These are phyloP conservation scores for Paramecium sonneborni DNA, from an alignment of 73 alveolate genomes.

Conservation along the genomic window DNA sequence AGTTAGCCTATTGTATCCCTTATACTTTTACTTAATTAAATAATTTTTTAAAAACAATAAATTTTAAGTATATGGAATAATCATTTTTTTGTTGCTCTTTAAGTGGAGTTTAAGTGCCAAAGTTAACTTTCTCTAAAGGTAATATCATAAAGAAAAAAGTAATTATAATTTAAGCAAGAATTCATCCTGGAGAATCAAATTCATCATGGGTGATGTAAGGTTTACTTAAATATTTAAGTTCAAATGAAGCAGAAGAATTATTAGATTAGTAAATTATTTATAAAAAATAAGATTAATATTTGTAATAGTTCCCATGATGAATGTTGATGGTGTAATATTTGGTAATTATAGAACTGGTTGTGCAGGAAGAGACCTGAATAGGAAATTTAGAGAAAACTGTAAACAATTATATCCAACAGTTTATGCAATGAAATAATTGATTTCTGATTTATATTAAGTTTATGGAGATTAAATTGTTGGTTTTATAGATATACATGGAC, in stretches of 20 bases:
- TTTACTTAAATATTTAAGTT: constrained; percentile 75
- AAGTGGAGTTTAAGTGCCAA: constrained; percentile 81
- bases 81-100: constrained; percentile 74
- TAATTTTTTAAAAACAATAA: not conserved
- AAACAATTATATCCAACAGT: constrained; percentile 87
- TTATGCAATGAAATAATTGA: constrained; percentile 80
- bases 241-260: constrained; percentile 79
- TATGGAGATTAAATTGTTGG: constrained; percentile 65
- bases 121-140: constrained; percentile 76
- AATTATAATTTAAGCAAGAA: constrained; percentile 74
- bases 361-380: constrained; percentile 89
- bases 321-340: constrained; percentile 87
- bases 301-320: constrained; percentile 88
- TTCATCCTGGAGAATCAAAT: constrained; percentile 90
- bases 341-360: constrained; percentile 87
- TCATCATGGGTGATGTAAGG: constrained; percentile 85
- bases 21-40: constrained; percentile 77
- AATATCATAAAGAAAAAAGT: constrained; percentile 74
- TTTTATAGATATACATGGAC: constrained; percentile 81
- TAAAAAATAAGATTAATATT: constrained; percentile 71
- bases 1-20: constrained; percentile 93
- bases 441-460: constrained; percentile 31
- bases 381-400: constrained; percentile 83
- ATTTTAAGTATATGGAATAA: constrained; percentile 32
- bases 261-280: constrained; percentile 70